These are phyloP conservation scores for Passalora sequoiae DNA, from an alignment of 2,329 filamentous ascomycete species.

Conservation along the genomic window DNA sequence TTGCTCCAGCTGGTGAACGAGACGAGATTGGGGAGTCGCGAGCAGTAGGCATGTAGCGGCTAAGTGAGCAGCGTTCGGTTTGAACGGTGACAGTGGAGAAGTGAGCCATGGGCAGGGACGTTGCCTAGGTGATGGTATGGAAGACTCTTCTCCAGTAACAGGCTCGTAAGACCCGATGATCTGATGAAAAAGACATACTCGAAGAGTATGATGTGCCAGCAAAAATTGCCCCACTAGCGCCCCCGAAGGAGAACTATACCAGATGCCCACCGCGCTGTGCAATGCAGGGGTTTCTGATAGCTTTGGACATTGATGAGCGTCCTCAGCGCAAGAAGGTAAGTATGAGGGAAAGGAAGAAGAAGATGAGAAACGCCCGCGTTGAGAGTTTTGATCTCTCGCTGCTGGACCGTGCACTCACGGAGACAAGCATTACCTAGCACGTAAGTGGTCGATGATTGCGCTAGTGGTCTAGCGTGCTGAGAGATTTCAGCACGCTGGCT, in stretches of 20 bases:
- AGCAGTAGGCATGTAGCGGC: too few relatives aligned
- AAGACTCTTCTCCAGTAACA: neutral
- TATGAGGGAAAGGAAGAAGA: neutral
- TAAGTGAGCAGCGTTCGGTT: too few relatives aligned
- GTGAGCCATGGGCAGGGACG: too few relatives aligned
- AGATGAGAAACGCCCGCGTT: neutral
- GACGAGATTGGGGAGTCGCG: too few relatives aligned
- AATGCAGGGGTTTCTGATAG: neutral
- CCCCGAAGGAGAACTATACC: constrained; percentile 8
- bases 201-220: neutral
- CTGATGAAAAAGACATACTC: neutral
- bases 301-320: constrained; percentile 4
- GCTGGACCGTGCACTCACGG: neutral
- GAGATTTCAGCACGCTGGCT: too few relatives aligned
- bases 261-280: constrained; percentile 2
- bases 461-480: neutral
- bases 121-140: too few relatives aligned
- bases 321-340: constrained; percentile 7
- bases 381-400: neutral
- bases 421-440: too few relatives aligned
- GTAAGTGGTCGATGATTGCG: too few relatives aligned
- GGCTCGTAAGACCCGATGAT: neutral
- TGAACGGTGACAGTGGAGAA: too few relatives aligned
- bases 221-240: constrained; percentile 9
- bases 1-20: too few relatives aligned